Evolutionary conservation across 2,329 filamentous ascomycete genomes (phyloP).

Genomic region (Lanzia echinophila): DNA sequence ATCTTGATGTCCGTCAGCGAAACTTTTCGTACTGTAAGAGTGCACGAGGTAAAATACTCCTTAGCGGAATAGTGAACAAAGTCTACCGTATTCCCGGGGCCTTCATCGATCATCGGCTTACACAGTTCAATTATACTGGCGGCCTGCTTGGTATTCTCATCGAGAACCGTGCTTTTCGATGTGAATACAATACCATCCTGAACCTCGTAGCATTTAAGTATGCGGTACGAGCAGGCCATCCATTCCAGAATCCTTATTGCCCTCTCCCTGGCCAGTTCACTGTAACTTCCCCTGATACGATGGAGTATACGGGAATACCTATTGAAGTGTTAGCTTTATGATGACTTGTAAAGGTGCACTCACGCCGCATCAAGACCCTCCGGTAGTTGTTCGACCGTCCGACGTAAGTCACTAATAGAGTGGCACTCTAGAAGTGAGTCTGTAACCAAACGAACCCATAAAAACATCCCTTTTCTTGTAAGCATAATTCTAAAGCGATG

Average conservation of each 20-base stretch:
- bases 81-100: slow-evolving; percentile 6
- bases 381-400: slow-evolving; percentile 4
- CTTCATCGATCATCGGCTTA: slow-evolving; percentile 14
- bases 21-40: too few species aligned
- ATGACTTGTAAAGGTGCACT: too few species aligned
- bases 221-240: slow-evolving; percentile 14
- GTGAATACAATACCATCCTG: slow-evolving; percentile 9
- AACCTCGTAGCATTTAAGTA: slow-evolving; percentile 11
- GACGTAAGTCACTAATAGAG: slow-evolving; percentile 9
- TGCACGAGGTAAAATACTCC: neutral
- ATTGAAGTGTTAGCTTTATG: neutral
- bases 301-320: slow-evolving; percentile 12
- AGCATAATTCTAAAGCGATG: neutral
- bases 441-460: slow-evolving; percentile 14
- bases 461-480: slow-evolving; percentile 9
- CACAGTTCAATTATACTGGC: slow-evolving; percentile 12
- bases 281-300: slow-evolving; percentile 1
- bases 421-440: slow-evolving; percentile 8
- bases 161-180: neutral
- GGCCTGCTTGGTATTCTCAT: neutral
- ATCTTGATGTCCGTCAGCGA: neutral
- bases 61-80: slow-evolving; percentile 17
- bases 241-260: slow-evolving; percentile 8
- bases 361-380: slow-evolving; percentile 14
- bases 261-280: neutral